These are phyloP conservation scores for Lenwebbia sp. DNA, from an alignment of 345 rosid genomes.

Conservation along the genomic window DNA sequence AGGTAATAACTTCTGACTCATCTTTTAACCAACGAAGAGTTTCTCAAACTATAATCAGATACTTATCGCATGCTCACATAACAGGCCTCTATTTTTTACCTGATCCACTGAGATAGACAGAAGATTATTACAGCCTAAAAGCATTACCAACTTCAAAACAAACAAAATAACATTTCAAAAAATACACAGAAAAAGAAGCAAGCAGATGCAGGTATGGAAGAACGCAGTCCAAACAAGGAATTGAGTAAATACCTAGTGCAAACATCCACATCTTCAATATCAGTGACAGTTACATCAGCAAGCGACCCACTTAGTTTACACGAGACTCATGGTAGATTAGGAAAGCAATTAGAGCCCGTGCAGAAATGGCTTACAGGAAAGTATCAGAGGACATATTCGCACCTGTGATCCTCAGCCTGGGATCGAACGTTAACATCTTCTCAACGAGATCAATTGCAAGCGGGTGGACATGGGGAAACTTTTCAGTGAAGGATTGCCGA, in stretches of 20 bases:
- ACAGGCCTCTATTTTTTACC: background rate
- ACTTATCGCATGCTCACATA: background rate
- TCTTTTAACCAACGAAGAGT: background rate
- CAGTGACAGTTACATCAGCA: background rate
- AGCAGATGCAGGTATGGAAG: background rate
- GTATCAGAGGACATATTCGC: background rate
- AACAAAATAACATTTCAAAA: background rate
- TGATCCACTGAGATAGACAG: background rate
- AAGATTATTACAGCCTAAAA: background rate
- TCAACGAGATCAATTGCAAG: constrained; percentile 76
- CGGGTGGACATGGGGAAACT: constrained; percentile 59
- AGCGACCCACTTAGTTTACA: background rate
- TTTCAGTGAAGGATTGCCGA: constrained; percentile 65
- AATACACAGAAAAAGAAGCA: background rate
- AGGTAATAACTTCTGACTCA: background rate
- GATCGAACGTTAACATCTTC: constrained; percentile 87
- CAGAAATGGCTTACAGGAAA: background rate
- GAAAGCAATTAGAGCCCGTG: background rate
- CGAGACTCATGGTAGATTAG: background rate
- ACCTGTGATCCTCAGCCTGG: constrained; percentile 75
- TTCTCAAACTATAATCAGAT: background rate
- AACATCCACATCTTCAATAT: background rate
- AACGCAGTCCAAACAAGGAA: background rate
- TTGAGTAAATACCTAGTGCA: background rate
- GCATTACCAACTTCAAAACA: background rate